These are phyloP conservation scores for Tuber calosporum DNA, from an alignment of 495 filamentous ascomycete species.

Conservation along the genomic window DNA sequence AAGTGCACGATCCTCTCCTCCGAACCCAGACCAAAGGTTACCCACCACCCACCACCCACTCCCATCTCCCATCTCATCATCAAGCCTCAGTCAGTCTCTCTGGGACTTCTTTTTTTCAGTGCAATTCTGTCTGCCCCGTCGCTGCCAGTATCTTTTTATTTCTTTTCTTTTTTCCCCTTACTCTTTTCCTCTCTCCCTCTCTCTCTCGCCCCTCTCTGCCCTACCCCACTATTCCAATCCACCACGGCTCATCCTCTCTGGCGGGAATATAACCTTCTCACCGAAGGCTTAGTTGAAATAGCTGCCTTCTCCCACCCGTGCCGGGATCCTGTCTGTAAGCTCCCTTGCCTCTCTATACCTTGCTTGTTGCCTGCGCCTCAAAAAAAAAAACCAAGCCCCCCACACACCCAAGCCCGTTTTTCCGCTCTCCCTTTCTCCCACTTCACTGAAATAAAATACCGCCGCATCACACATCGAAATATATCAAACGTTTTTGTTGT, in stretches of 20 bases:
- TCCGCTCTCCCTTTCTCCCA: background rate
- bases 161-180: background rate
- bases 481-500: background rate
- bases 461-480: background rate
- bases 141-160: background rate
- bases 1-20: background rate
- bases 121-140: background rate
- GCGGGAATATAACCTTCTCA: background rate
- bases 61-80: background rate
- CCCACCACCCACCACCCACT: too few species aligned
- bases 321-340: background rate
- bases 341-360: slow-evolving; percentile 1
- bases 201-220: background rate
- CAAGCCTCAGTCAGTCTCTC: background rate
- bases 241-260: background rate
- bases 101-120: background rate
- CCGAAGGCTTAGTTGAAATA: slow-evolving; percentile 1
- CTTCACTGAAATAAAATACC: background rate
- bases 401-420: background rate
- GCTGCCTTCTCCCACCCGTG: background rate
- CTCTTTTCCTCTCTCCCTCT: too few species aligned
- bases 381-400: background rate
- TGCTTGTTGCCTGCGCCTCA: background rate
- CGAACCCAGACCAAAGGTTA: background rate
- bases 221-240: background rate